These are phyloP conservation scores for Tricholoma matsutake DNA, from an alignment of 768 basidiomycete genomes.

Conservation along the genomic window DNA sequence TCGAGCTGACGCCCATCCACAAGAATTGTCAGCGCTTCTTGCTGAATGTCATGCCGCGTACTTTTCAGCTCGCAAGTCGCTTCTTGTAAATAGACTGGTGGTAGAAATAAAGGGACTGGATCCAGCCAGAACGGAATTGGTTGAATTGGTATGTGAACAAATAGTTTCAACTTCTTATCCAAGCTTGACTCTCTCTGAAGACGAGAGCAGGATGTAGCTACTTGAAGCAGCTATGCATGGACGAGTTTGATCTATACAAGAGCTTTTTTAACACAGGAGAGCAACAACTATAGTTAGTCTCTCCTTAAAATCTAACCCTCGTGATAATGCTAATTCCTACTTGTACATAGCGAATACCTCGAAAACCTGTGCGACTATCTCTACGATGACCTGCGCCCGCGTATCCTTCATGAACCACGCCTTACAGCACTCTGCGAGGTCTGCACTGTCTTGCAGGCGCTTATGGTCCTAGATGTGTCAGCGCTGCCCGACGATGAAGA, in stretches of 20 bases:
- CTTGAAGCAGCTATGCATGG: conserved; percentile 85
- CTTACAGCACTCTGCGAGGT: conserved; percentile 89
- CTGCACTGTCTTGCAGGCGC: conserved; percentile 91
- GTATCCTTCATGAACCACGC: conserved; percentile 90
- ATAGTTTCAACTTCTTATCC: not conserved
- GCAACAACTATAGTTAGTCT: conserved; percentile 47
- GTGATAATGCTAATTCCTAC: conserved; percentile 4
- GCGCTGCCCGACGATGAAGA: conserved; percentile 21
- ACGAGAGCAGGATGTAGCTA: conserved; percentile 91
- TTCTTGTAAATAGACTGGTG: conserved; percentile 70
- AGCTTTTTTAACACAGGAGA: conserved; percentile 88
- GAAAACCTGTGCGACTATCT: conserved; percentile 91
- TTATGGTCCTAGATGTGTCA: conserved; percentile 89
- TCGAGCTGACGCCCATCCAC: conserved; percentile 69
- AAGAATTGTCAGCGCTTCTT: conserved; percentile 79
- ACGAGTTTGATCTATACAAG: conserved; percentile 84
- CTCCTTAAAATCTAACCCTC: not conserved
- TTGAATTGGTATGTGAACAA: conserved; percentile 64
- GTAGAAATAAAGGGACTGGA: conserved; percentile 85
- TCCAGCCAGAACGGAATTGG: conserved; percentile 75
- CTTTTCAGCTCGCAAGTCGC: conserved; percentile 65
- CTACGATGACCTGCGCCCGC: conserved; percentile 92
- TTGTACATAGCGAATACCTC: conserved; percentile 67
- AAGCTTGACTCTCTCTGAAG: conserved; percentile 35
- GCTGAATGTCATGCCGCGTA: conserved; percentile 88